Evolutionary conservation across 345 rosid species (phyloP).

Genomic region (Cardamine chenopodiifolia): DNA sequence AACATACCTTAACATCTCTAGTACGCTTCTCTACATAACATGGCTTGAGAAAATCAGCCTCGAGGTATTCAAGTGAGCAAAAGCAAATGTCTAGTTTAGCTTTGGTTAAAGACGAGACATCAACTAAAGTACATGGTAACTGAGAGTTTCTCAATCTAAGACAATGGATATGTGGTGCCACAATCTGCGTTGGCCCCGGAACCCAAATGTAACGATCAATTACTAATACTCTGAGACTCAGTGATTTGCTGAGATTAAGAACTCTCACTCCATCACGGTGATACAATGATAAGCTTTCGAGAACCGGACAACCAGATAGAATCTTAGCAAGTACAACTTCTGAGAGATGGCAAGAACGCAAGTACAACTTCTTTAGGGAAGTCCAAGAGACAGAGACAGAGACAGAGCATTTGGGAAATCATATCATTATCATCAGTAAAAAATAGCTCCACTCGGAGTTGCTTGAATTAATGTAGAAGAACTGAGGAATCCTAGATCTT

Average conservation of each 20-base stretch:
- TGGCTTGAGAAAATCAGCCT: too few relatives aligned
- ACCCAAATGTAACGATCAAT: too few relatives aligned
- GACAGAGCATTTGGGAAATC: background rate
- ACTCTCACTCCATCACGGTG: background rate
- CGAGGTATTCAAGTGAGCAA: too few relatives aligned
- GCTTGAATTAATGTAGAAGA: conserved; percentile 14
- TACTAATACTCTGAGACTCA: conserved; percentile 1
- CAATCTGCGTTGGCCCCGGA: background rate
- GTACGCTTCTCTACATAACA: too few relatives aligned
- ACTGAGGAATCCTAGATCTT: background rate
- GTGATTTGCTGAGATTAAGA: conserved; percentile 23
- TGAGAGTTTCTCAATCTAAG: background rate
- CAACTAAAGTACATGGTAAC: background rate
- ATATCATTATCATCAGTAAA: background rate
- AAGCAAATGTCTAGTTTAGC: background rate
- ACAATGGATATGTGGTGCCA: conserved; percentile 18
- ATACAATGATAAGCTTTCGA: conserved; percentile 6
- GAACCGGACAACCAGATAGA: conserved; percentile 20
- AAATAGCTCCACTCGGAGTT: background rate
- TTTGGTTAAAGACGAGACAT: conserved; percentile 16
- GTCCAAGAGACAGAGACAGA: conserved; percentile 19
- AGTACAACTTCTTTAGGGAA: conserved; percentile 2
- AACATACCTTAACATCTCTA: too few relatives aligned
- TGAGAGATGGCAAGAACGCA: background rate
- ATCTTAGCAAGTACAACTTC: conserved; percentile 6